A percentile compares a stretch with the other conserved stretches of the same genome.
Evolutionary conservation across 306 rosid genomes (phyloP).

Genomic region (Corylus avellana): DNA sequence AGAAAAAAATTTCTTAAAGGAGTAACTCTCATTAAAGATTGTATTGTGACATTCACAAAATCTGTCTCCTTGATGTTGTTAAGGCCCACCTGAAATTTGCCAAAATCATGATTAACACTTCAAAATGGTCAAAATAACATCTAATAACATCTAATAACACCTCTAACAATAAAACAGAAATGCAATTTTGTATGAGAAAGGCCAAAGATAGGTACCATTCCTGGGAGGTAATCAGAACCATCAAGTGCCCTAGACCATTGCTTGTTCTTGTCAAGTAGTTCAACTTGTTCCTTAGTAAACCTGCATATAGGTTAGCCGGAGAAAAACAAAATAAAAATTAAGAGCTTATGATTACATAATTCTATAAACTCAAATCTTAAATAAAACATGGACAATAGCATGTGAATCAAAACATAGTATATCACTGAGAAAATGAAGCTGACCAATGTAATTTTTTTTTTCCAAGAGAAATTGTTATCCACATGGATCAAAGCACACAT

Average conservation of each 20-base stretch:
- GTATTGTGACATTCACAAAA: constrained; percentile 95
- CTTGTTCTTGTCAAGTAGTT: constrained; percentile 82
- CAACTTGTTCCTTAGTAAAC: constrained; percentile 77
- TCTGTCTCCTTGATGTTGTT: constrained; percentile 97
- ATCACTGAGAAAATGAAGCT: neutral
- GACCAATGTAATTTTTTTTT: neutral
- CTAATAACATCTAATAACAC: constrained; percentile 9
- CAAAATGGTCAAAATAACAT: constrained; percentile 24
- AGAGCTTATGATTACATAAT: neutral
- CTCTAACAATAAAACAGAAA: constrained; percentile 13
- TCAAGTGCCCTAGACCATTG: constrained; percentile 99
- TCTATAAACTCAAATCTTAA: neutral
- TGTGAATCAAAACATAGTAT: neutral
- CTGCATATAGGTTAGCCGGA: constrained; percentile 37
- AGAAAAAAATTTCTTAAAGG: constrained; percentile 94
- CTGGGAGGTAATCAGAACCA: constrained; percentile 98
- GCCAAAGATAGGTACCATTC: constrained; percentile 67
- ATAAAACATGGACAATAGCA: constrained; percentile 12
- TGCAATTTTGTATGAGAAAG: constrained; percentile 6
- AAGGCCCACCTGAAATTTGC: constrained; percentile 72
- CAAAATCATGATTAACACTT: constrained; percentile 13
- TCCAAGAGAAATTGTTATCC: neutral
- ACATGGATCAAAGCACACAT: neutral
- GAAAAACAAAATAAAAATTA: neutral
- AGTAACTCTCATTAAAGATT: constrained; percentile 92